Base-by-base conservation (phyloP, 2,329 filamentous ascomycete genomes). In the Aspergillus aculeatinus region DNA sequence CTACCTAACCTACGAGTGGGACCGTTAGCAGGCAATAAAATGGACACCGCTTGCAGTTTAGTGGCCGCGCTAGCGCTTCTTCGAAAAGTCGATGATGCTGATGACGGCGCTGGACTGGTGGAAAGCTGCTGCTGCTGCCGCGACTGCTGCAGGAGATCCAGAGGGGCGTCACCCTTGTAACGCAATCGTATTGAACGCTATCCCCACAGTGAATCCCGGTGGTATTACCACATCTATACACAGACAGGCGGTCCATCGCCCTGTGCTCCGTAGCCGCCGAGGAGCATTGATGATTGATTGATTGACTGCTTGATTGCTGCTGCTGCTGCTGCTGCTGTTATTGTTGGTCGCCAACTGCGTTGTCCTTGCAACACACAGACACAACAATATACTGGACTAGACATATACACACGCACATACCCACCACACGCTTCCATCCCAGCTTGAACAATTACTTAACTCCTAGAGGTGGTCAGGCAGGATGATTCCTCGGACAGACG, bases 21-120 rank as follows among this genome's bases (percentile, higher is more conserved):
- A 44, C 49, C 61, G 51, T 54, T 54, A 42, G 47, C 31, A 52
- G 48, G 48, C 50, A 58, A 48, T 58, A 31, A 44, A 39, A 23
- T 59, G 53, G 57, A 59, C 52, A 57, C 61, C 57, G 61, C 55
- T 63, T 63, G 55, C 59, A 61, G 61, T 53, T 47, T 55, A 60
- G 52, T 29, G 33, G 57, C 42, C 19, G 44, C 56, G 57, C 59
- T 64, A 64, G 62, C 52, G 60, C 57, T 60, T 49, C 58, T 51
- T 53, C 49, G 53, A 31, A 53, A 57, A 52, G 49, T 53, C 54
- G 58, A 57, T 57, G 42, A 60, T 59, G 51, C 56, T 59, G 51
- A 59, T 48, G 42, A 47, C 27, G 39, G 52, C 52, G 52, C 39
- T 48, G 52, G 52, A 55, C 52, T 55, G 42, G 42, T 48, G 53